Evolutionary conservation across 352 stramenopile genomes (phyloP), one percentile per base, ranked within the genome.

Genomic region (Pythium aquatile): DNA sequence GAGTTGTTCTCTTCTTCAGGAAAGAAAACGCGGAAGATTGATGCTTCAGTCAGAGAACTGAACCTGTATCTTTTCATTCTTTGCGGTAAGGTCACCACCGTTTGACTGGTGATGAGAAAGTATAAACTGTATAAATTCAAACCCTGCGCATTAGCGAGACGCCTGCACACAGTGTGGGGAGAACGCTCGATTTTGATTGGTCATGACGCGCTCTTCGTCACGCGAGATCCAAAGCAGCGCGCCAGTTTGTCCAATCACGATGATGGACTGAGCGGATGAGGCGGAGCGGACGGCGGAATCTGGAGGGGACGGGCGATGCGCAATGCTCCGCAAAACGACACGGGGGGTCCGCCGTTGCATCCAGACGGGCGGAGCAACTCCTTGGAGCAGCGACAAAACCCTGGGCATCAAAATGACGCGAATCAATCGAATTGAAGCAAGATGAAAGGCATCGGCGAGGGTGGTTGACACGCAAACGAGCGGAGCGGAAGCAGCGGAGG

Each of bases 171-270:
- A 10, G 40, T 32, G 5, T 11, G 11, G 5, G n/a, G 10, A 33
- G 3, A 10, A 2, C 26, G 8, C 3, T 5, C 24, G 9, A 29
- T 8, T 44, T 16, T 63, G 48, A 68, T 68, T 68, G 62, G 62
- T 55, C 33, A n/a, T 68, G 62, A 68, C 62, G 14, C 54, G 33
- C 16, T 40, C 2, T 54, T 42, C 62, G 62, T 68, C 62, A 68
- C 33, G 24, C 2, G 26, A 17, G 9, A 20, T 47, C 28, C 42
- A 63, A 42, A 58, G 54, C 28, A 49, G 16, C 24, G 26, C 44
- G 2, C 10, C 54, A 58, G 62, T 68, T 68, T 68, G 62, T 42
- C 62, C 62, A 68, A 68, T 63, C 62, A 68, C 8, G 54, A 63
- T 62, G 61, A 68, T 68, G 61, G 53, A 68, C 54, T 26, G 40